A percentile compares a stretch with the other conserved stretches of the same genome.
Conservation (phyloP, 2,329 filamentous ascomycete species). For the Thermochaetoides dissita region DNA sequence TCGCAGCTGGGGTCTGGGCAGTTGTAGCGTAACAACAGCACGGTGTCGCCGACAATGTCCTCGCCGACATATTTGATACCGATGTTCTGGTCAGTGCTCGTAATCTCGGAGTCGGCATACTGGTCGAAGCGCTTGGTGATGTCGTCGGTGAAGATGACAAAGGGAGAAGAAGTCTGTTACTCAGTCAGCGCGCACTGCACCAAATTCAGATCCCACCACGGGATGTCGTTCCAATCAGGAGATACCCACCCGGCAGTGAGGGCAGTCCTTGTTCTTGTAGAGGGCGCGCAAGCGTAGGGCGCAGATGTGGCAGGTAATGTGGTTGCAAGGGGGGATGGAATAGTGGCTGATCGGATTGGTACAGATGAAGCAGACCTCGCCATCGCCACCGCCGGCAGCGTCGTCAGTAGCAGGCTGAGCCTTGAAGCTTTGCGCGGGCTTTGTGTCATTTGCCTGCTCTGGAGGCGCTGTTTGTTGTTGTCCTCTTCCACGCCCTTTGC, state of each 20-base stretch:
- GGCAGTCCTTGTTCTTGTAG: conserved; percentile 92
- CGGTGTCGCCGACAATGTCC: conserved; percentile 82
- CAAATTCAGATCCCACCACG: background rate
- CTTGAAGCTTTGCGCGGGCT: conserved; percentile 16
- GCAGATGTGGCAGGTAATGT: conserved; percentile 93
- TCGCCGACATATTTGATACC: conserved; percentile 83
- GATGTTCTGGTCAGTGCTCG: conserved; percentile 66
- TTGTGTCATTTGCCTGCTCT: conserved; percentile 11
- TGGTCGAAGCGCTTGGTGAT: conserved; percentile 70
- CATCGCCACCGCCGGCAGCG: conserved; percentile 44
- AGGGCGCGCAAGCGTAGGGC: conserved; percentile 78
- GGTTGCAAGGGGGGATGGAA: conserved; percentile 85
- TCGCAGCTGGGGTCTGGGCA: conserved; percentile 73
- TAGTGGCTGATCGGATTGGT: conserved; percentile 79
- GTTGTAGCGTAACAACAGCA: conserved; percentile 81
- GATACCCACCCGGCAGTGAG: conserved; percentile 71
- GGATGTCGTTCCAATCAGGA: background rate
- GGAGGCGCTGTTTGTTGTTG: conserved; percentile 2
- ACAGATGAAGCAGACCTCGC: conserved; percentile 93
- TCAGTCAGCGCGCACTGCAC: background rate
- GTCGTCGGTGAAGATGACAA: conserved; percentile 87
- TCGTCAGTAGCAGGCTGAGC: conserved; percentile 13
- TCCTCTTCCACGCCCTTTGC: conserved; percentile 15
- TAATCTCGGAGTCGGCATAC: conserved; percentile 60
- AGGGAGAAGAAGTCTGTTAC: conserved; percentile 47